Base-by-base conservation (phyloP, 176 grass and related monocot species). In the Dendrocalamus sinicus region DNA sequence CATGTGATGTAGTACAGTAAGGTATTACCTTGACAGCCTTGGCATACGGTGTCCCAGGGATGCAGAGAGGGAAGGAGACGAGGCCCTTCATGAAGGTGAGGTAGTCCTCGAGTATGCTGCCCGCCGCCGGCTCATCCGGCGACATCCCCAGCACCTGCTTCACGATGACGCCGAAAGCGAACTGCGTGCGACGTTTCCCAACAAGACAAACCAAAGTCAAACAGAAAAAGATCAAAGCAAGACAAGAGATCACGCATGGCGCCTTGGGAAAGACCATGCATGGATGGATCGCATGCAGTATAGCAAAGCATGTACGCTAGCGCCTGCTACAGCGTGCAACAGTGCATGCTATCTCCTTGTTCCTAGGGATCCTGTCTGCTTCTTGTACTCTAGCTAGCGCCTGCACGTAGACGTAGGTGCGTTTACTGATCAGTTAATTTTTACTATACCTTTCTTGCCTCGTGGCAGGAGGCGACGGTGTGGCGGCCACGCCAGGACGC, bases 71-170 rank as follows among this genome's bases (percentile, higher is more conserved):
- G 51, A 55, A 87, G 75, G 91, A 89, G 75, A 92, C 79, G 72
- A 92, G 91, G 1, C 87, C 91, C 75, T 86, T 87, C 91, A 92
- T 92, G 74, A 92, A 92, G 5, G 87, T 89, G 52, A 86, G 70
- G 81, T 89, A 92, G 81, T 92, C 87, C 73, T 89, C 57, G 23
- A 92, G 79, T 43, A 92, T 77, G 47, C 41, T 70, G 35, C 4
- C 69, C 46, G 80, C 53, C 24, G 61, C 58, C 19, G 83, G 67
- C 30, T 89, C 75, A 37, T 89, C 91, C 58, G 80, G n/a, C 43
- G 87, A 87, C 61, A 92, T 51, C 6, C 87, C 91, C 73, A 92
- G 81, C 28, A 92, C 87, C 89, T 89, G 91, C 61, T 89, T 86
- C 73, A 92, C 84, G 83, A 92, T 89, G 43, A 89, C 84, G 60